phyloP scores from a whole-genome alignment of 257 asterid species.

The Solanum medicagineum region DNA sequence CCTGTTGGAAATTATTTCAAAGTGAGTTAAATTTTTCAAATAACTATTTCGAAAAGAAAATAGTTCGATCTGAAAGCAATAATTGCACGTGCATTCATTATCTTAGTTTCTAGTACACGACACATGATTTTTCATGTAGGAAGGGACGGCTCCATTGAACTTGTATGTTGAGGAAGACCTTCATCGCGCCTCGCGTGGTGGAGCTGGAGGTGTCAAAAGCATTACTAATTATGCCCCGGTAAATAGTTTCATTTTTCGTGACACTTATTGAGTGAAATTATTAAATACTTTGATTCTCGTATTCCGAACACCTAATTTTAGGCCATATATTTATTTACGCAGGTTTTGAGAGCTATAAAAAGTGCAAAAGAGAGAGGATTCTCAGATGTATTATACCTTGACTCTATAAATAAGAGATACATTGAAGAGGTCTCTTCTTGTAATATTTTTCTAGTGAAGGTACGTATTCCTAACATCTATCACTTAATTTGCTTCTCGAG shows the following conservation, averaged over 20 bases:
- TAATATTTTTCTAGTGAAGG: conserved; percentile 64
- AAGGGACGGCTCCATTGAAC: conserved; percentile 38
- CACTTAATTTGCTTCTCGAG: background rate
- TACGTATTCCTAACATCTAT: background rate
- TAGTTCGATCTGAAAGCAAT: background rate
- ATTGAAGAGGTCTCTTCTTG: conserved; percentile 76
- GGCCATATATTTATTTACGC: background rate
- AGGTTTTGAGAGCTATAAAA: conserved; percentile 4
- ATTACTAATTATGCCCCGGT: conserved; percentile 78
- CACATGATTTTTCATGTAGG: conserved; percentile 17
- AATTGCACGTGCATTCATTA: too few species aligned
- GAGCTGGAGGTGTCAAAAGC: conserved; percentile 77
- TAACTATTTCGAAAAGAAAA: too few species aligned
- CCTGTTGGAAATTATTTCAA: conserved; percentile 86
- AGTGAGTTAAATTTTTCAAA: conserved; percentile 8
- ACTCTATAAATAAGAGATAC: conserved; percentile 40
- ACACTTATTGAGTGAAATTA: background rate
- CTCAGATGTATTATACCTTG: conserved; percentile 72
- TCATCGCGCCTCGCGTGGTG: conserved; percentile 69
- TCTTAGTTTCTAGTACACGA: too few species aligned
- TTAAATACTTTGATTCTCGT: background rate
- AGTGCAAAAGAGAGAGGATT: conserved; percentile 55
- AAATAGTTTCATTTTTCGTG: background rate
- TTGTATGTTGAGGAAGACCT: conserved; percentile 51
- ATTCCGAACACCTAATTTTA: background rate